Evolutionary conservation across 805 yeast species (phyloP), one percentile per base, ranked within the genome.

Genomic region (Candida silvatica): DNA sequence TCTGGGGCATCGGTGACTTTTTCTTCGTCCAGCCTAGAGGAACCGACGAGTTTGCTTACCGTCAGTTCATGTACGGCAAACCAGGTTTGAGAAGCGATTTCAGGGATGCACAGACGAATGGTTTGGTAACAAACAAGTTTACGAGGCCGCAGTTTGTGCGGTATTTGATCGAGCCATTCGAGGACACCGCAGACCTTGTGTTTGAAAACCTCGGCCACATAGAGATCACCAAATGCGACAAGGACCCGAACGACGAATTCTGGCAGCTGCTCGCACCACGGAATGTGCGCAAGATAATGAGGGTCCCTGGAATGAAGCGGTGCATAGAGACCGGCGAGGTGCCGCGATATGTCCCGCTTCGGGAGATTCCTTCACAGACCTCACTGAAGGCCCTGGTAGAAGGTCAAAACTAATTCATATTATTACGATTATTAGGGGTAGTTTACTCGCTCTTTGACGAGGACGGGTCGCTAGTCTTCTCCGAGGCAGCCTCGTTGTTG

Each of bases 11-110:
- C 6, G 31, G 31, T n/a, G 36, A 33, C 20, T 19, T 33, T 27
- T 33, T 33, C 26, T 33, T 27, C 24, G 8, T 33, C 6, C 19
- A 33, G 15, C 36, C 36, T 15, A 18, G 36, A 18, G 31, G 35
- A 8, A 24, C 27, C 4, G 22, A 12, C 8, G 12, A 17, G 8
- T 27, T 33, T 15, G 27, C 24, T 12, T 27, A 27, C 15, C 12
- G 36, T 14, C 14, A 29, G 20, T 26, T 27, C 17, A 27, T 33
- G 36, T 27, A 33, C 20, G 36, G 36, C 16, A 27, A 27, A 14
- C n/a, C 25, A 6, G 31, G 20, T 6, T 7, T 33, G n/a, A n/a
- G n/a, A n/a, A n/a, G n/a, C n/a, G n/a, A n/a, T n/a, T n/a, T n/a
- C n/a, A n/a, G n/a, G n/a, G n/a, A n/a, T n/a, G n/a, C n/a, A n/a